Conservation (phyloP, 768 basidiomycete species). For the Tephrocybe sp. region DNA sequence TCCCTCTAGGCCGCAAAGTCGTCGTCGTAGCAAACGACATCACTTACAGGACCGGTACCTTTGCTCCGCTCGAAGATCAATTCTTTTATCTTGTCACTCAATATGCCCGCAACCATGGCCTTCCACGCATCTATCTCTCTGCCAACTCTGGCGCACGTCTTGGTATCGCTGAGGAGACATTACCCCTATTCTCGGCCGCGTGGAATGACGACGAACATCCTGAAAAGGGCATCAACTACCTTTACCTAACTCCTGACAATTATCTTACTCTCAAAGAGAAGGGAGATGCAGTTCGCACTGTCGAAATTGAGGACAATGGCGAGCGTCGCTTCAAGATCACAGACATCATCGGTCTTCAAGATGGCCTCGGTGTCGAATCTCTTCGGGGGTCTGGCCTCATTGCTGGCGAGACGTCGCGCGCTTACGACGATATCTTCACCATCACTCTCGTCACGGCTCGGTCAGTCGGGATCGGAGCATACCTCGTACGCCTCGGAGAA, state of each 20-base stretch:
- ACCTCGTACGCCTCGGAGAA: conserved; percentile 96
- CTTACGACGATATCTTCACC: conserved; percentile 99
- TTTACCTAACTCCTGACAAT: conserved; percentile 94
- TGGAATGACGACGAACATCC: conserved; percentile 84
- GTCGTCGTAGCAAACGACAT: conserved; percentile 98
- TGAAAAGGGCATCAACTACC: conserved; percentile 94
- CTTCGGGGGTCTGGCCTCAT: conserved; percentile 96
- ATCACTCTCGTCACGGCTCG: conserved; percentile 98
- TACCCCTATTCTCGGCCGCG: conserved; percentile 85
- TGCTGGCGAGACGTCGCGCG: conserved; percentile 96
- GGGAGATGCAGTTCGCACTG: conserved; percentile 76
- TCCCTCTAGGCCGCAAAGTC: conserved; percentile 79
- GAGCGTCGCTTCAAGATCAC: conserved; percentile 93
- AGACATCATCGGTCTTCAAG: conserved; percentile 94
- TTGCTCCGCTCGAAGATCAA: conserved; percentile 93
- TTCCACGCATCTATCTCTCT: conserved; percentile 96
- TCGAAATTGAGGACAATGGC: conserved; percentile 82
- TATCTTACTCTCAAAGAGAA: conserved; percentile 88
- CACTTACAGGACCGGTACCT: conserved; percentile 98
- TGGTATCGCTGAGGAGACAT: conserved; percentile 90
- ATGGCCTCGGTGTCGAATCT: conserved; percentile 96
- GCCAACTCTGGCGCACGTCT: conserved; percentile 99
- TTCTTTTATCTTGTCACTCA: conserved; percentile 96
- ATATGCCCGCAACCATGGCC: conserved; percentile 83
- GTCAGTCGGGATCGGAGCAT: conserved; percentile 98